Evolutionary conservation across 768 basidiomycete species (phyloP), one percentile per base, ranked within the genome.

Genomic region (Cystofilobasidium ferigula): DNA sequence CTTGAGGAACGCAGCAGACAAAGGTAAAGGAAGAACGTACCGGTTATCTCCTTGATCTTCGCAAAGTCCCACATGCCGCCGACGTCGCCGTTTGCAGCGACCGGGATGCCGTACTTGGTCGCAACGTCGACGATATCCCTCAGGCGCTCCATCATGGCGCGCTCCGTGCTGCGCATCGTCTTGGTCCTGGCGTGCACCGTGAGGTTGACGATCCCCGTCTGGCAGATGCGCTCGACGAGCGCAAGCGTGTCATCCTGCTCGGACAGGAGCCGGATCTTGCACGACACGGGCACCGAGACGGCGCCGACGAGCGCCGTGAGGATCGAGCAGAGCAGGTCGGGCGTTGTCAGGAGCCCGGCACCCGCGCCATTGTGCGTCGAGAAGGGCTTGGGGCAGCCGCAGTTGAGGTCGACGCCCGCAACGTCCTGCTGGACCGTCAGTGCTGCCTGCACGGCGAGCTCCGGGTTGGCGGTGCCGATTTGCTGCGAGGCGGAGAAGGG

Each of bases 321-420:
- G 72, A 99, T 97, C 24, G 86, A 81, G 73, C 91, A 92, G 12
- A 99, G 81, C 36, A 91, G 79, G 72, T 97, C 91, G 0, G 95
- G 92, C 40, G 87, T 94, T 4, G 87, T 84, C 59, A 99, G 83
- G 18, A 99, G 80, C 3, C 93, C 94, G 0, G 95, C 94, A 12
- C 95, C 95, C 93, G 98, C 98, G 0, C 95, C 95, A 0, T 86
- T 78, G 70, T 88, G 86, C 0, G 89, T 91, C 26, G 91, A 94
- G 76, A 97, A 97, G 0, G 92, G 88, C 72, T 94, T 94, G 0
- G 93, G 93, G 73, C 94, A 99, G 0, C 94, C 95, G 73, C 95
- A 98, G 75, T 98, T 98, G 68, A 99, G 85, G 75, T 98, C 95
- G 71, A 99, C 81, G 24, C 93, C 95, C 0, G 92, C 85, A 35